phyloP scores from a whole-genome alignment of 2,329 filamentous ascomycete species.

The Ampelomyces quisqualis region DNA sequence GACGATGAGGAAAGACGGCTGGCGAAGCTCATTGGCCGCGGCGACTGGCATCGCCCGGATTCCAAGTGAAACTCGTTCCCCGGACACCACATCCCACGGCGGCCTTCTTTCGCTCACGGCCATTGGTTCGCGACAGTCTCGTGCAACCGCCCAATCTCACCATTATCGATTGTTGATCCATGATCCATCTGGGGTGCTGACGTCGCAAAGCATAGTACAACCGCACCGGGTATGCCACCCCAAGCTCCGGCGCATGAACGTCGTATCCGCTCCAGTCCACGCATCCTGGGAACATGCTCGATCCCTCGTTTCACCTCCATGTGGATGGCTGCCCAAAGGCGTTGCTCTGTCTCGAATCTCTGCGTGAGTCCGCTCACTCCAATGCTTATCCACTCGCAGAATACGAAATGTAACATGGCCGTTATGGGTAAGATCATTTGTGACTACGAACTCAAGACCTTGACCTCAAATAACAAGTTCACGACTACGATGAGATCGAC shows the following conservation, averaged over 20 bases:
- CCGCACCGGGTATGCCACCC: background rate
- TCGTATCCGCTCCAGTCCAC: slow-evolving; percentile 9
- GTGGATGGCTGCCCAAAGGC: slow-evolving; percentile 1
- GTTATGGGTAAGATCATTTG: slow-evolving; percentile 47
- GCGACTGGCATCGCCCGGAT: slow-evolving; percentile 9
- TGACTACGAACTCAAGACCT: slow-evolving; percentile 43
- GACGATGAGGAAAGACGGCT: background rate
- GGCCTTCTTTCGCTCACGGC: background rate
- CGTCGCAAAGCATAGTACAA: too few relatives aligned
- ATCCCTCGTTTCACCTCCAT: slow-evolving; percentile 14
- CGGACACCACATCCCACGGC: background rate
- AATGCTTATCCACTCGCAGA: slow-evolving; percentile 15
- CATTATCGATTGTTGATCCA: too few relatives aligned
- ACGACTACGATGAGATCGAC: slow-evolving; percentile 39
- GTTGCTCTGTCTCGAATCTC: background rate
- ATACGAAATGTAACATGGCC: slow-evolving; percentile 46
- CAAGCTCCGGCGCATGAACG: slow-evolving; percentile 14
- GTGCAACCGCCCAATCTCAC: too few relatives aligned
- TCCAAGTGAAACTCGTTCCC: slow-evolving; percentile 7
- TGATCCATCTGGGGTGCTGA: too few relatives aligned
- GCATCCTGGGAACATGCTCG: slow-evolving; percentile 14
- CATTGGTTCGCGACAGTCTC: too few relatives aligned
- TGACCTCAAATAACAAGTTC: slow-evolving; percentile 39
- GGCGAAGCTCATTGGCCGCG: background rate
- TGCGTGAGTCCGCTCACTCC: too few relatives aligned